A percentile compares a stretch with the other conserved stretches of the same genome.
phyloP scores from a whole-genome alignment of 805 yeast genomes.

The Komagataella phaffii region DNA sequence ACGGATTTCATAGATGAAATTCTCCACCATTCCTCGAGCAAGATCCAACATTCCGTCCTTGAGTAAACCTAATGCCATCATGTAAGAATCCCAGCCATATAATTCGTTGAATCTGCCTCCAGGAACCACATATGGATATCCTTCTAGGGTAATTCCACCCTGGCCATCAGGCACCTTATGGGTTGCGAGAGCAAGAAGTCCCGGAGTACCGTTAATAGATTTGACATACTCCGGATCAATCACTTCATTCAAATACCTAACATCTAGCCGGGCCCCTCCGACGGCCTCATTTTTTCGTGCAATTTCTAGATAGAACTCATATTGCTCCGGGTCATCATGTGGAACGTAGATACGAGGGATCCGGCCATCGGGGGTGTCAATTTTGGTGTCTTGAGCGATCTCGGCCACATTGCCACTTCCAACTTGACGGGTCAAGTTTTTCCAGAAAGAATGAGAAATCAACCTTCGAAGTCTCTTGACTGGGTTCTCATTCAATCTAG shows the following conservation, averaged over 20 bases:
- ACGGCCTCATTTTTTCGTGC: constrained; percentile 40
- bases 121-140: constrained; percentile 86
- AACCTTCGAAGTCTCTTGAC: constrained; percentile 63
- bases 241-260: constrained; percentile 60
- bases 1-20: constrained; percentile 79
- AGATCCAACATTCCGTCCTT: constrained; percentile 51
- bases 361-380: constrained; percentile 44
- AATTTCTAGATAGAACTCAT: constrained; percentile 45
- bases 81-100: constrained; percentile 97
- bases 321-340: constrained; percentile 53
- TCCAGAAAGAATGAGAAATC: constrained; percentile 73
- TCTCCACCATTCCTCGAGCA: constrained; percentile 84
- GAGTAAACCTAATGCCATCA: constrained; percentile 76
- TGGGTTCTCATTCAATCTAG: constrained; percentile 76
- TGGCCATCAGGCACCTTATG: constrained; percentile 29
- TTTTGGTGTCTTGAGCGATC: constrained; percentile 72
- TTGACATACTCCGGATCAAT: constrained; percentile 70
- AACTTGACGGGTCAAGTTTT: constrained; percentile 55
- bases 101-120: constrained; percentile 96
- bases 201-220: constrained; percentile 73
- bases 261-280: constrained; percentile 32
- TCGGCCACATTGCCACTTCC: constrained; percentile 46
- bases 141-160: constrained; percentile 37
- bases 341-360: constrained; percentile 76
- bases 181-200: constrained; percentile 73